A percentile compares a stretch with the other conserved stretches of the same genome.
These are phyloP conservation scores for Gorgonomyces haynaldii DNA, from an alignment of 192 early-diverging fungal species.

Conservation along the genomic window DNA sequence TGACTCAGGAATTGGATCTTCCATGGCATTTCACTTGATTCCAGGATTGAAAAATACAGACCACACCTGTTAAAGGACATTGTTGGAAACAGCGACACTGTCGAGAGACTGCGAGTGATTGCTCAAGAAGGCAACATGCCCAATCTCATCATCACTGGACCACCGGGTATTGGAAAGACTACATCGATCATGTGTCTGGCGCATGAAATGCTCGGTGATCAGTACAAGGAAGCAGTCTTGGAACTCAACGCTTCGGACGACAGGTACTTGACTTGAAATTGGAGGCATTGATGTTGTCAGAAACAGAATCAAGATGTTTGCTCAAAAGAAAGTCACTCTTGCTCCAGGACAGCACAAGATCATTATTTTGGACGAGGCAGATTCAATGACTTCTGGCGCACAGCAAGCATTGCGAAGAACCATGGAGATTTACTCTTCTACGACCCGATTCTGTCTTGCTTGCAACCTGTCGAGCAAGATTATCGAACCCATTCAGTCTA, in stretches of 20 bases:
- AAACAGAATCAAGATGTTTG: conserved; percentile 96
- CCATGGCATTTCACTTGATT: background rate
- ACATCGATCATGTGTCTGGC: conserved; percentile 91
- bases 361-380: conserved; percentile 96
- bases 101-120: conserved; percentile 73
- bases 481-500: conserved; percentile 94
- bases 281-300: conserved; percentile 94
- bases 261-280: conserved; percentile 38
- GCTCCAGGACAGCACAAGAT: conserved; percentile 44
- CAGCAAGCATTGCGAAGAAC: conserved; percentile 95
- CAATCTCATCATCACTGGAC: conserved; percentile 83
- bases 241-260: conserved; percentile 99
- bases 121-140: conserved; percentile 88
- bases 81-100: conserved; percentile 90
- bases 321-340: conserved; percentile 94
- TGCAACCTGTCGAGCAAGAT: conserved; percentile 96
- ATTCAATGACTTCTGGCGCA: conserved; percentile 90
- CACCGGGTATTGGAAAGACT: conserved; percentile 96
- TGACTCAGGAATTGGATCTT: background rate
- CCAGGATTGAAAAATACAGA: conserved; percentile 90
- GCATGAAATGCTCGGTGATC: conserved; percentile 69
- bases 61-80: conserved; percentile 75
- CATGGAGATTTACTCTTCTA: conserved; percentile 95
- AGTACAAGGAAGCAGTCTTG: conserved; percentile 85
- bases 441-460: conserved; percentile 91